Base-by-base conservation (phyloP, 345 rosid species). In the Moricandia moricandioides region DNA sequence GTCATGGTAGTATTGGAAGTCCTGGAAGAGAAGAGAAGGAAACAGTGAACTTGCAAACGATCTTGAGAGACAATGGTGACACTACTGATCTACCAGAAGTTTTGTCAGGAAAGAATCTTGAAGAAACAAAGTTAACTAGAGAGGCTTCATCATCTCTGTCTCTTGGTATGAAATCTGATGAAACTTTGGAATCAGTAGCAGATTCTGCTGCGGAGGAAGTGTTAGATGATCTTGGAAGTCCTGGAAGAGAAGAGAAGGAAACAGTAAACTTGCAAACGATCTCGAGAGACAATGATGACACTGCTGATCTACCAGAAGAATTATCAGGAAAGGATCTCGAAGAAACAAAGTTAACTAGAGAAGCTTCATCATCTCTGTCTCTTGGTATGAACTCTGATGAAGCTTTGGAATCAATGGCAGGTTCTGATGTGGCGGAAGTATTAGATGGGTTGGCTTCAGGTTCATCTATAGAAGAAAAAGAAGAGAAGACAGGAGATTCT, bases 371-470 rank as follows among this genome's bases (percentile, higher is more conserved):
- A 26, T 76, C 55, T 60, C 5, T 62, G 30, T 55, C 18, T 30
- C 11, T 29, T 62, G 74, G 27, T 76, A 13, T 54, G 75, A 68
- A 69, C 9, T 43, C 39, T 52, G 67, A 70, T 65, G 79, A 83
- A 75, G 72, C 54, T 29, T 58, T 78, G 47, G 77, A 59, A 37
- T 13, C 49, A 66, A 3, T 16, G 49, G 21, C 54, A 49, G 81
- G 67, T 61, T 60, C 70, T 62, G 75, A 10, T 57, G 16, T 30
- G 66, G 71, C 64, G 54, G 34, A 56, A 65, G 35, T 16, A 47
- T 7, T 47, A 65, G 68, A 65, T 70, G 67, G 16, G 43, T 43
- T 8, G 57, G 67, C 18, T 65, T 47, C 8, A n/a, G 43, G 43
- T 26, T 57, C 71, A 26, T 64, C 33, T 18, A 49, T 70, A 10